Conservation (phyloP, 2,329 filamentous ascomycete species). For the Colletotrichum gigasporum region DNA sequence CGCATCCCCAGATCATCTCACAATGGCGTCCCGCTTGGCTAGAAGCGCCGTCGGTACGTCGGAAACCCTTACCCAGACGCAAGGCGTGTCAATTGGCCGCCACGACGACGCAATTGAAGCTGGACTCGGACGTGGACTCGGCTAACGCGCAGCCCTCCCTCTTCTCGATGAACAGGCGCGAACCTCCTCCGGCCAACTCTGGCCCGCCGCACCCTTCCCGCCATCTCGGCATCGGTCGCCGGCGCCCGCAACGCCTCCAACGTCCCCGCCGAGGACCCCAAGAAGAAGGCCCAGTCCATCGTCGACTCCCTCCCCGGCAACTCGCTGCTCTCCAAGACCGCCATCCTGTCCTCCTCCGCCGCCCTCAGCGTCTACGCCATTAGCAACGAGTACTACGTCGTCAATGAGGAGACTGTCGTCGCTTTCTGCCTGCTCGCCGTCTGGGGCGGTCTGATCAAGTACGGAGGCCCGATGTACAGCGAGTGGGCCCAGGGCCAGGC, state of each 20-base stretch:
- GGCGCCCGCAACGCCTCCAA: slow-evolving; percentile 76
- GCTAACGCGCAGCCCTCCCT: slow-evolving; percentile 37
- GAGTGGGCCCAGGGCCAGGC: slow-evolving; percentile 92
- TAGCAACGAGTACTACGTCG: slow-evolving; percentile 99
- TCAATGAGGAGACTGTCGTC: slow-evolving; percentile 98
- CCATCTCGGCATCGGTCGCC: slow-evolving; percentile 74
- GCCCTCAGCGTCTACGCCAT: slow-evolving; percentile 93
- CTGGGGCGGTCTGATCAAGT: slow-evolving; percentile 92
- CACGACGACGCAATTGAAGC: slow-evolving; percentile 12
- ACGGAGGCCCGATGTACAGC: slow-evolving; percentile 89
- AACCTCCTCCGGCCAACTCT: slow-evolving; percentile 87
- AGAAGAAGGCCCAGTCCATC: slow-evolving; percentile 96
- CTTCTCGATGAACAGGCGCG: slow-evolving; percentile 70
- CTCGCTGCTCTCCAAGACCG: slow-evolving; percentile 93
- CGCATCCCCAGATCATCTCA: slow-evolving; percentile 69
- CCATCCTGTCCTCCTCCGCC: slow-evolving; percentile 92
- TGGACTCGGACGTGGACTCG: background rate
- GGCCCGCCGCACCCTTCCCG: slow-evolving; percentile 78
- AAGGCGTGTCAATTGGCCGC: slow-evolving; percentile 47
- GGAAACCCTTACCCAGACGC: slow-evolving; percentile 32
- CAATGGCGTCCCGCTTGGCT: slow-evolving; percentile 98
- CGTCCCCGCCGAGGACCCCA: slow-evolving; percentile 86
- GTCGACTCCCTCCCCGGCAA: slow-evolving; percentile 92
- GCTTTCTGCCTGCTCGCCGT: slow-evolving; percentile 92
- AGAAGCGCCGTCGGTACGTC: slow-evolving; percentile 92